Evolutionary conservation across 2,329 filamentous ascomycete species (phyloP), one percentile per base, ranked within the genome.

Genomic region (Aspergillus sp.): DNA sequence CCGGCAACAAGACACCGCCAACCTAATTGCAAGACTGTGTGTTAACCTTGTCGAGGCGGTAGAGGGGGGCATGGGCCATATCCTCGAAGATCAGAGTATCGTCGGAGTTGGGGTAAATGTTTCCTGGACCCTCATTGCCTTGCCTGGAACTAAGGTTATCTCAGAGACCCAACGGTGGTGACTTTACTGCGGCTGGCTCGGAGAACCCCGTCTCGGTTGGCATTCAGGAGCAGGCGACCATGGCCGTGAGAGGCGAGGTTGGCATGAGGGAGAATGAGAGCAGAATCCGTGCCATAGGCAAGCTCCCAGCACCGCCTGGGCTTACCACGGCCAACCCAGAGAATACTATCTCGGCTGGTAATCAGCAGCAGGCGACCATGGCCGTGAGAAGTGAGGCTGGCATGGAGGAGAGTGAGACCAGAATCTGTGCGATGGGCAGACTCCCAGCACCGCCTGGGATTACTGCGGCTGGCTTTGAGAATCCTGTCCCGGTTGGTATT

Each of bases 21-120:
- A 76, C 59, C 65, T 68, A 30, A 68, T 76, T 47, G 71, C 70
- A 44, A 71, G 70, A 42, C 61, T 70, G 51, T 68, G 68, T 56
- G 62, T 72, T 47, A 63, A 66, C 54, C 71, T 75, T 33, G 64
- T 72, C 15, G 64, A 66, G 34, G 67, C 65, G 46, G 75, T 75
- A 61, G 69, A 68, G 13, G 65, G 71, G 19, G 69, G 64, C 33
- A 62, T 70, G 11, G 60, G 66, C 13, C 58, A 68, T 46, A 60
- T 71, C 20, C 56, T 61, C 8, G 47, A 59, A 13, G 49, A 54
- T 7, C 60, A 66, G 3, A 64, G 64, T 57, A 42, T 58, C 19
- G 54, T 70, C 11, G 51, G 56, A n/a, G 40, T 60, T 12, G 13
- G 34, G 60, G 67, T 67, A 61, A 59, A 60, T 45, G 17, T 19